A percentile compares a stretch with the other conserved stretches of the same genome.
These are phyloP conservation scores for Gossypium gossypioides DNA, from an alignment of 441 rosid species.

Conservation along the genomic window DNA sequence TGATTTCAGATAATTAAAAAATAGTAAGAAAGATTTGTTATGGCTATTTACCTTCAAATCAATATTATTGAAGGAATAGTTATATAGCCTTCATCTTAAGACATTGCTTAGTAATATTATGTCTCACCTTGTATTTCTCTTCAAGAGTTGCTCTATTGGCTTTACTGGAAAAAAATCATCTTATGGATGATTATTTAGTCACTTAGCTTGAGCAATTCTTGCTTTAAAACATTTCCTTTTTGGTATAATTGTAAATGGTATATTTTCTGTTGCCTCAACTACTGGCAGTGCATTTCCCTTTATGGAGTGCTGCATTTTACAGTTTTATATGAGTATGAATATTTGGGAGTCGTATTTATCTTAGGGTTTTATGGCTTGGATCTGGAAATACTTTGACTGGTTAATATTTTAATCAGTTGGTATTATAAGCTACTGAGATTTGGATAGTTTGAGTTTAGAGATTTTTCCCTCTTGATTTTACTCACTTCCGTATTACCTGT, in stretches of 20 bases:
- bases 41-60: background rate
- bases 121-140: conserved; percentile 3
- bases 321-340: background rate
- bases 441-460: background rate
- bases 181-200: background rate
- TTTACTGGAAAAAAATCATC: background rate
- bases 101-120: background rate
- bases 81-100: background rate
- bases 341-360: background rate
- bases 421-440: background rate
- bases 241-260: background rate
- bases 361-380: background rate
- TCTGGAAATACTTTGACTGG: background rate
- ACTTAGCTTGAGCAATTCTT: background rate
- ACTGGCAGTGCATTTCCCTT: background rate
- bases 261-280: background rate
- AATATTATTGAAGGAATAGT: background rate
- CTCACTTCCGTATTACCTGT: background rate
- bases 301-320: background rate
- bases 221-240: background rate
- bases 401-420: background rate
- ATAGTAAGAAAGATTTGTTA: background rate
- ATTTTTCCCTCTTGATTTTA: background rate
- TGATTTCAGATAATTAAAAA: background rate
- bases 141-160: background rate